phyloP scores from a whole-genome alignment of 108 stramenopile genomes.

The Cyclotella atomus region DNA sequence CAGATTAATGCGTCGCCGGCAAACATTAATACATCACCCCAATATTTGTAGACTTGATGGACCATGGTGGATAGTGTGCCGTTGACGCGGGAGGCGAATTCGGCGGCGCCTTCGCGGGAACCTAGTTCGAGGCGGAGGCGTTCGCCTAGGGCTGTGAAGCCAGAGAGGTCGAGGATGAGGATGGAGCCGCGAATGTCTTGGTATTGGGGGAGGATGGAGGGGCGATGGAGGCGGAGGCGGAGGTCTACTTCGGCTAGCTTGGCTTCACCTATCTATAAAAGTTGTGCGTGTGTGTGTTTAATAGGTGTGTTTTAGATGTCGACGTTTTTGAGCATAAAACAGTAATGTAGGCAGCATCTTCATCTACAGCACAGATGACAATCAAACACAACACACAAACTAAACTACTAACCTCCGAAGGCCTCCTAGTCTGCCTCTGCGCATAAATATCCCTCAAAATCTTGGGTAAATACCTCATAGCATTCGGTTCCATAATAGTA shows the following conservation, averaged over 20 bases:
- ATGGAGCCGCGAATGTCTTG: constrained; percentile 50
- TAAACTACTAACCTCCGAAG: constrained; percentile 14
- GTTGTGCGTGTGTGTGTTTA: no score
- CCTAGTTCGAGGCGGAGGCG: constrained; percentile 49
- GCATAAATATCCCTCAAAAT: constrained; percentile 52
- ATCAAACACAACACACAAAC: no score
- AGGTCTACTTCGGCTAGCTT: constrained; percentile 41
- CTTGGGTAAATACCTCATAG: constrained; percentile 47
- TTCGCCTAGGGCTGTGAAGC: constrained; percentile 60
- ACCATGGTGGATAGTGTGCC: constrained; percentile 54
- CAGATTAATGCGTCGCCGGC: constrained; percentile 72
- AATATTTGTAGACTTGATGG: constrained; percentile 52
- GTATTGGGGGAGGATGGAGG: constrained; percentile 39
- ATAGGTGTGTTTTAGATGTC: background rate
- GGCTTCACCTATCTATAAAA: constrained; percentile 42
- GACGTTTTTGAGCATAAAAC: background rate
- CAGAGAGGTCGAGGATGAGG: constrained; percentile 54
- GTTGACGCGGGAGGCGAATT: constrained; percentile 57
- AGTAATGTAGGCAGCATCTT: no score
- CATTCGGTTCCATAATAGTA: constrained; percentile 39
- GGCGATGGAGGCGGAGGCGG: constrained; percentile 44
- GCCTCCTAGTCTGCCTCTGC: constrained; percentile 25
- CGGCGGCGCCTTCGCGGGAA: constrained; percentile 52
- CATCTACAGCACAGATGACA: no score
- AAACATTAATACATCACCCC: constrained; percentile 74